Evolutionary conservation across 108 stramenopile species (phyloP).

Genomic region (Conticribra weissflogii): DNA sequence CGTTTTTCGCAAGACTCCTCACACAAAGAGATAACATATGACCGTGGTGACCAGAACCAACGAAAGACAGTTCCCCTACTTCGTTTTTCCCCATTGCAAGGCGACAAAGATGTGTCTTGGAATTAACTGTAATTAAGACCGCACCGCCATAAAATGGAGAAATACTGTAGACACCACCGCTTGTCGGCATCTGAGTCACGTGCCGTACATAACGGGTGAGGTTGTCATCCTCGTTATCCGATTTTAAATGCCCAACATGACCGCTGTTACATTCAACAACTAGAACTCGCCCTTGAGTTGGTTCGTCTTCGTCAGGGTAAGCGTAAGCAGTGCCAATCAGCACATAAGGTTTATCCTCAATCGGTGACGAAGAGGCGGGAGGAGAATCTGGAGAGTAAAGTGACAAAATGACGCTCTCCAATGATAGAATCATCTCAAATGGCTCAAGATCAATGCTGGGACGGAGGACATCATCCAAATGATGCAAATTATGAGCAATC

Average conservation of each 20-base stretch:
- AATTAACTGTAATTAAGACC: slow-evolving; percentile 75
- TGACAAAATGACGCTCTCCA: slow-evolving; percentile 58
- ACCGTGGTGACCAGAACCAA: slow-evolving; percentile 90
- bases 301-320: slow-evolving; percentile 92
- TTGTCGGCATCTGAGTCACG: slow-evolving; percentile 70
- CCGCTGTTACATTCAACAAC: slow-evolving; percentile 77
- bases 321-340: slow-evolving; percentile 94
- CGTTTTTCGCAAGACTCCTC: slow-evolving; percentile 61
- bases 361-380: slow-evolving; percentile 19
- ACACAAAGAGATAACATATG: slow-evolving; percentile 94
- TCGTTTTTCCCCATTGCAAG: slow-evolving; percentile 51
- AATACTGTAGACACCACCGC: slow-evolving; percentile 82
- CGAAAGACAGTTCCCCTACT: slow-evolving; percentile 43
- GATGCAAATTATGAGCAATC: not conserved
- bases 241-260: slow-evolving; percentile 21
- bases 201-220: slow-evolving; percentile 50
- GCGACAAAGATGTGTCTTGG: slow-evolving; percentile 73
- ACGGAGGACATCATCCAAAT: not conserved
- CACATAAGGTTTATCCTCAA: slow-evolving; percentile 64
- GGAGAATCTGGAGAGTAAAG: slow-evolving; percentile 30
- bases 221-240: slow-evolving; percentile 21
- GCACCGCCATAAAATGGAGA: slow-evolving; percentile 78
- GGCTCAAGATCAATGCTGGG: slow-evolving; percentile 82
- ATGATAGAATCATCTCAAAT: slow-evolving; percentile 82
- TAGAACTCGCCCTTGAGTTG: slow-evolving; percentile 88